A percentile compares a stretch with the other conserved stretches of the same genome.
phyloP scores from a whole-genome alignment of 2,329 filamentous ascomycete species.

The Amesomyces nigricolor region DNA sequence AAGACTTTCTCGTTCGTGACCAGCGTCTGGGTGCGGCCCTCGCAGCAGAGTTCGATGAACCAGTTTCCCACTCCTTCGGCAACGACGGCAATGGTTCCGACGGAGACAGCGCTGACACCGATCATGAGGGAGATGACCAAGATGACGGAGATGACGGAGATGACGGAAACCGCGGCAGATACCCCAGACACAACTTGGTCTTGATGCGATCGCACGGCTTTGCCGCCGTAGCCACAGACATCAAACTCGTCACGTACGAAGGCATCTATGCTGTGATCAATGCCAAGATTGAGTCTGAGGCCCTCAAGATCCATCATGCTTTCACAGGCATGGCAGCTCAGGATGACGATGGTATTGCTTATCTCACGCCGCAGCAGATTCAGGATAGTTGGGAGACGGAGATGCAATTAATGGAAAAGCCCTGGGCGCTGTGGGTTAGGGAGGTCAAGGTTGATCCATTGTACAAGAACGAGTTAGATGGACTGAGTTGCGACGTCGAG shows the following conservation, averaged over 20 bases:
- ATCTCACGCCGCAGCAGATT: conserved; percentile 21
- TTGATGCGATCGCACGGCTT: conserved; percentile 44
- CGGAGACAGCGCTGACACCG: neutral
- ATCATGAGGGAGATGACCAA: neutral
- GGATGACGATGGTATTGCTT: conserved; percentile 7
- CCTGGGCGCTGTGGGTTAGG: conserved; percentile 27
- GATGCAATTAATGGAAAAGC: conserved; percentile 17
- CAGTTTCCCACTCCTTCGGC: neutral
- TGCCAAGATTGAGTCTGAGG: conserved; percentile 37
- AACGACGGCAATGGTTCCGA: too few relatives aligned
- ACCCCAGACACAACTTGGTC: conserved; percentile 34
- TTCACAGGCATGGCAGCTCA: neutral
- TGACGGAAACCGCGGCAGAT: neutral
- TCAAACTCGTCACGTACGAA: conserved; percentile 37
- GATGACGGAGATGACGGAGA: too few relatives aligned
- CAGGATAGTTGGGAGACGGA: conserved; percentile 18
- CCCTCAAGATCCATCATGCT: conserved; percentile 24
- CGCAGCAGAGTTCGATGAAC: neutral
- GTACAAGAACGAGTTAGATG: conserved; percentile 25
- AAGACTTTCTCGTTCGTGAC: conserved; percentile 36
- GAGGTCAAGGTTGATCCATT: conserved; percentile 26
- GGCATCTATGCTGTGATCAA: conserved; percentile 41
- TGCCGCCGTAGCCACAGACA: conserved; percentile 33
- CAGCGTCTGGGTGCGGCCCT: conserved; percentile 12
- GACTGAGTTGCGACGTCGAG: too few relatives aligned